phyloP scores from a whole-genome alignment of 2,329 filamentous ascomycete species.

The Proliferodiscus dingleyae region DNA sequence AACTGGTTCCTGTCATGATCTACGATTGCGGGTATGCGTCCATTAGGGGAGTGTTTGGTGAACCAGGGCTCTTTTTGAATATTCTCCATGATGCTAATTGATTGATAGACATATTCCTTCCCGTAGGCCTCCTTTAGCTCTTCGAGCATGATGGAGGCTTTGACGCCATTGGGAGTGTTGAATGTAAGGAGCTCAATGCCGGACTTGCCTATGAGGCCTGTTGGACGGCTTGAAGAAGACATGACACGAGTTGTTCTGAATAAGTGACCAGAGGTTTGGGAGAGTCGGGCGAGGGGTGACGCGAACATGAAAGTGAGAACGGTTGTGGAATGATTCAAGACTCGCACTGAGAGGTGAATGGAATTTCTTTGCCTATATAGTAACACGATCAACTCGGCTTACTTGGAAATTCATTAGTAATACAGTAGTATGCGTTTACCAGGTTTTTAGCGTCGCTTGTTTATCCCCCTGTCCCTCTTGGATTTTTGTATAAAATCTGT shows the following conservation, averaged over 20 bases:
- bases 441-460: too few relatives aligned
- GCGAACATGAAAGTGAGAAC: slow-evolving; percentile 21
- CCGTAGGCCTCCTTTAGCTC: slow-evolving; percentile 63
- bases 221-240: slow-evolving; percentile 34
- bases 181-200: slow-evolving; percentile 62
- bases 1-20: slow-evolving; percentile 60
- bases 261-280: slow-evolving; percentile 22
- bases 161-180: slow-evolving; percentile 51
- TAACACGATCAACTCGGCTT: too few relatives aligned
- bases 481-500: too few relatives aligned
- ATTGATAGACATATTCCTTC: slow-evolving; percentile 53
- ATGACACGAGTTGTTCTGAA: slow-evolving; percentile 16
- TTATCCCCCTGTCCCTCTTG: too few relatives aligned
- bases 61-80: slow-evolving; percentile 66
- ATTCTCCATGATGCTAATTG: slow-evolving; percentile 55
- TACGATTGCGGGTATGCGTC: slow-evolving; percentile 60
- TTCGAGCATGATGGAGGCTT: slow-evolving; percentile 57
- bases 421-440: too few relatives aligned
- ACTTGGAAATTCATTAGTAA: too few relatives aligned
- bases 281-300: slow-evolving; percentile 20
- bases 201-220: slow-evolving; percentile 54
- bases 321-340: too few relatives aligned
- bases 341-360: too few relatives aligned
- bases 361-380: too few relatives aligned
- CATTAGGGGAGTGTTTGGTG: slow-evolving; percentile 58